Conservation (phyloP, 2,329 filamentous ascomycete species). For the Sporothrix variecibatus region DNA sequence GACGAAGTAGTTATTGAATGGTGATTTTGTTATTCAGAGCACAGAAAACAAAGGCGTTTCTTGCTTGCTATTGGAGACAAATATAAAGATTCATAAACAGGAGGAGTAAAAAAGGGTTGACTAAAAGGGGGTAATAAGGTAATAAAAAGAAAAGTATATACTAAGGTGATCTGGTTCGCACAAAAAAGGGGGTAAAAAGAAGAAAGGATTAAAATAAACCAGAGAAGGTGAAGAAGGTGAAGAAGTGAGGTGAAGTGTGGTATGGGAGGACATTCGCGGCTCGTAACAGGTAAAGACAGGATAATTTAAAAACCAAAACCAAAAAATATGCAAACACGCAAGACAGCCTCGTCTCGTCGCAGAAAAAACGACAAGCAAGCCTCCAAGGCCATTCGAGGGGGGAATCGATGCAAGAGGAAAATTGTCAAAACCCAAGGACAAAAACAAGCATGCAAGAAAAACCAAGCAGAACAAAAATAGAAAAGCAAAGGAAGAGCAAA, state of each 20-base stretch:
- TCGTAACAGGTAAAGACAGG: background rate
- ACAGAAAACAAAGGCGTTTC: background rate
- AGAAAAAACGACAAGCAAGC: background rate
- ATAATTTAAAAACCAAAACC: background rate
- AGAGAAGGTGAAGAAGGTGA: background rate
- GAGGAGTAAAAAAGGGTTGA: background rate
- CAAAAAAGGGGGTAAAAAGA: conserved; percentile 1
- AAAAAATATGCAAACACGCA: background rate
- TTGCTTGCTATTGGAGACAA: conserved; percentile 8
- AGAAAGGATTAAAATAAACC: conserved; percentile 10
- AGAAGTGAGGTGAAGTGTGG: background rate
- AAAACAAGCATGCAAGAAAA: background rate
- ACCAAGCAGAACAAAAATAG: background rate
- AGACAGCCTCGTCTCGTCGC: background rate
- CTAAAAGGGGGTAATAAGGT: conserved; percentile 14
- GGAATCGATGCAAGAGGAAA: conserved; percentile 16
- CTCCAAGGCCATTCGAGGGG: conserved; percentile 1
- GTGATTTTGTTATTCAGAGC: background rate
- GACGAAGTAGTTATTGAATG: background rate
- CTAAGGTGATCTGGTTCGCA: conserved; percentile 9
- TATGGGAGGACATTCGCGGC: conserved; percentile 7
- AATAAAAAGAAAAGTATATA: conserved; percentile 9
- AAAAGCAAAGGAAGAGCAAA: background rate
- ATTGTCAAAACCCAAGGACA: conserved; percentile 9
- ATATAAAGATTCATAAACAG: background rate